A percentile compares a stretch with the other conserved stretches of the same genome.
Conservation (phyloP, 2,329 filamentous ascomycete species). For the Calonectria montana region DNA sequence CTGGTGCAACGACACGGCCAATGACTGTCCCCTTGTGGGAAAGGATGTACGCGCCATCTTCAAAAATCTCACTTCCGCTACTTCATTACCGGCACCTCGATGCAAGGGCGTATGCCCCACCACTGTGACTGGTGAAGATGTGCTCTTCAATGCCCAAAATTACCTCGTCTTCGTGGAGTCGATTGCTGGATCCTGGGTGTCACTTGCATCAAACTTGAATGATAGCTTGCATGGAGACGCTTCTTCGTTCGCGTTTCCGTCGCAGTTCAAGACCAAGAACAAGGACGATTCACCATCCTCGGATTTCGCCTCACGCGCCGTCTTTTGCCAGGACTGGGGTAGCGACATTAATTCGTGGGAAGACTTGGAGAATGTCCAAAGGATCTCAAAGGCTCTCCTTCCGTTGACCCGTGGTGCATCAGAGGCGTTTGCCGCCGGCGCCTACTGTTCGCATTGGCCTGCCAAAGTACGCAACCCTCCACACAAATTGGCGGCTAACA, state of each 20-base stretch:
- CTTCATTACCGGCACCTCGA: conserved; percentile 29
- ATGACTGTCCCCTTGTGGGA: conserved; percentile 34
- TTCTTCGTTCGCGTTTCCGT: conserved; percentile 33
- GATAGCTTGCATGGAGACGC: conserved; percentile 36
- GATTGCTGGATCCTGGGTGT: conserved; percentile 26
- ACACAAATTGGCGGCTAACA: conserved; percentile 2
- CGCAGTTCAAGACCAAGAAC: conserved; percentile 5
- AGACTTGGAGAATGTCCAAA: conserved; percentile 29
- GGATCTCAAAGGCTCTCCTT: conserved; percentile 21
- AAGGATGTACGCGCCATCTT: conserved; percentile 29
- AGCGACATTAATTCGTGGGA: conserved; percentile 23
- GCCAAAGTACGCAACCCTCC: conserved; percentile 29
- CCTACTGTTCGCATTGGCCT: conserved; percentile 37
- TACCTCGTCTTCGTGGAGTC: conserved; percentile 27
- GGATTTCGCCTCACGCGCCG: conserved; percentile 31
- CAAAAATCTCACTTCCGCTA: conserved; percentile 29
- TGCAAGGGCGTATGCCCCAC: conserved; percentile 14
- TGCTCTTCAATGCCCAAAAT: conserved; percentile 30
- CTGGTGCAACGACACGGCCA: conserved; percentile 34
- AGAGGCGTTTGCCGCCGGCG: conserved; percentile 29
- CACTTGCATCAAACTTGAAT: conserved; percentile 24
- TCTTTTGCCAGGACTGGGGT: conserved; percentile 40
- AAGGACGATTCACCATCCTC: neutral
- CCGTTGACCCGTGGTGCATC: conserved; percentile 32
- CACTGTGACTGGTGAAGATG: conserved; percentile 37